These are phyloP conservation scores for Elasticomyces elasticus DNA, from an alignment of 495 filamentous ascomycete genomes.

Conservation along the genomic window DNA sequence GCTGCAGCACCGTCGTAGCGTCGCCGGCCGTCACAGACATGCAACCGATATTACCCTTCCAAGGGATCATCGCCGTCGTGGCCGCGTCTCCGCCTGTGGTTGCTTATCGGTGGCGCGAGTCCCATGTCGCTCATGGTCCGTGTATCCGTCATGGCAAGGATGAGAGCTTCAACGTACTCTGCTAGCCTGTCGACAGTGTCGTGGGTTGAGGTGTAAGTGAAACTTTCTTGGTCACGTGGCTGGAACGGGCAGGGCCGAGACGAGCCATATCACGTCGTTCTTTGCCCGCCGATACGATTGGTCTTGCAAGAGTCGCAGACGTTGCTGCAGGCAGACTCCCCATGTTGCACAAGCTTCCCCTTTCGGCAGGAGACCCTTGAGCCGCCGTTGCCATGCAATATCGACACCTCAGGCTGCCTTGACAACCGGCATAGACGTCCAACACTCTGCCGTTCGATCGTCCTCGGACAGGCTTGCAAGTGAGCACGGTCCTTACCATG, in stretches of 20 bases:
- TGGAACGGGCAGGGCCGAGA: neutral
- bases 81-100: slow-evolving; percentile 15
- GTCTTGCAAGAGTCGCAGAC: neutral
- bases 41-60: slow-evolving; percentile 12
- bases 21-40: slow-evolving; percentile 8
- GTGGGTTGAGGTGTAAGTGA: slow-evolving; percentile 2
- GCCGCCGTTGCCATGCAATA: neutral
- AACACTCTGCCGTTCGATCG: neutral
- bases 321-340: neutral
- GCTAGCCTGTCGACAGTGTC: neutral
- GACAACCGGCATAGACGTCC: neutral
- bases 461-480: neutral
- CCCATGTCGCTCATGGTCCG: slow-evolving; percentile 8
- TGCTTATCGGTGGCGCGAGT: neutral
- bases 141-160: slow-evolving; percentile 11
- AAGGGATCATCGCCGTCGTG: slow-evolving; percentile 19
- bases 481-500: neutral
- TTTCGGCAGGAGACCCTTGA: neutral
- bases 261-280: slow-evolving; percentile 4
- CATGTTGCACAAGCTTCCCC: slow-evolving; percentile 3
- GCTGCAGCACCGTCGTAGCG: slow-evolving; percentile 14
- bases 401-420: neutral
- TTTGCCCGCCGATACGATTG: neutral
- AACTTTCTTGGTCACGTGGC: slow-evolving; percentile 19
- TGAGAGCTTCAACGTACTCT: slow-evolving; percentile 7